Percentiles rank a stretch among this genome's conserved stretches.
Conservation (phyloP, 345 rosid genomes). For the Hirschfeldia incana region DNA sequence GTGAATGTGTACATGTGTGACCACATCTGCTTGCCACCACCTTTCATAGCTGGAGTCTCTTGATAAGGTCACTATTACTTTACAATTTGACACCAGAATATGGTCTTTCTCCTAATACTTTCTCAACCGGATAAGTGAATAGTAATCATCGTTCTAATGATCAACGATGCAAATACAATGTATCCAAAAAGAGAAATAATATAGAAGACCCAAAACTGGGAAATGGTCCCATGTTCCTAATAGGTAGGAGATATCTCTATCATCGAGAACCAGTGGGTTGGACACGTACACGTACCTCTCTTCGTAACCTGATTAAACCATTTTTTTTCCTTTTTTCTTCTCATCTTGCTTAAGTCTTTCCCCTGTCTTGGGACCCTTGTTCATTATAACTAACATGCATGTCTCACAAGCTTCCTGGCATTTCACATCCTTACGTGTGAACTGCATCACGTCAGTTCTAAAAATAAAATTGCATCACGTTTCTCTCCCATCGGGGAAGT, state of each 20-base stretch:
- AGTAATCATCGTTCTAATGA: neutral
- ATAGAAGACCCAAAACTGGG: conserved; percentile 16
- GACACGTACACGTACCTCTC: conserved; percentile 33
- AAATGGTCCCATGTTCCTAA: conserved; percentile 38
- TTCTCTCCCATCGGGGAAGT: neutral
- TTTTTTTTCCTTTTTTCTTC: neutral
- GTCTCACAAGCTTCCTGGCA: conserved; percentile 7
- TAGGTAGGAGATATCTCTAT: conserved; percentile 39
- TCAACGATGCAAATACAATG: neutral
- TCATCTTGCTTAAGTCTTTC: conserved; percentile 7
- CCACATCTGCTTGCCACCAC: conserved; percentile 29
- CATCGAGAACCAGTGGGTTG: conserved; percentile 24
- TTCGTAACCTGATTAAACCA: conserved; percentile 18
- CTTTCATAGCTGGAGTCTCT: conserved; percentile 27
- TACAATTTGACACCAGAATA: conserved; percentile 9
- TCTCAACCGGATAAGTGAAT: neutral
- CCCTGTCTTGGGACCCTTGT: conserved; percentile 33
- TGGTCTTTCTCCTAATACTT: neutral
- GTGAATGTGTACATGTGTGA: conserved; percentile 23
- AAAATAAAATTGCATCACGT: neutral
- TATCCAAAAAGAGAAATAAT: conserved; percentile 31
- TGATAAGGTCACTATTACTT: conserved; percentile 28
- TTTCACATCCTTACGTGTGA: neutral
- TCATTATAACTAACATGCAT: conserved; percentile 25
- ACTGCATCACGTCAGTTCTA: neutral